Base-by-base conservation (phyloP, 306 rosid genomes). In the Hylodesmum podocarpum region DNA sequence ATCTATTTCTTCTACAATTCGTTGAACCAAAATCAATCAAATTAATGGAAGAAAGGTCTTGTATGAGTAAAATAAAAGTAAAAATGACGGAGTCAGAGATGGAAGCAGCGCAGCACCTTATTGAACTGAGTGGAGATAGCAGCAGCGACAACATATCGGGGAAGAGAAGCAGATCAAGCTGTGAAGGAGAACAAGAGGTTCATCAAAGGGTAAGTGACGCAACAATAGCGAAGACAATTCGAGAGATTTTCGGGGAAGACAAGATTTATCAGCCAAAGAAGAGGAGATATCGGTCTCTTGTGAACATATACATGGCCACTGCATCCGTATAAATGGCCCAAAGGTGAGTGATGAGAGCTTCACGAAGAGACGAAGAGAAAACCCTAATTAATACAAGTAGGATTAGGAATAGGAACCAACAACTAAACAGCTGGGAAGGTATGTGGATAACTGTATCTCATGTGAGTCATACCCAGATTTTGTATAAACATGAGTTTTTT, bases 41-140 rank as follows among this genome's bases (percentile, higher is more conserved):
- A n/a, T n/a, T 22, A 28, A 83, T 83, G 80, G 80, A 28, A 6
- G 77, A 66, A 66, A 29, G 63, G 18, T 21, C 9, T 63, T 16
- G 11, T 70, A 13, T 22, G 16, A 0, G 18, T 33, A 16, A 55
- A 66, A 53, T 36, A 19, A 46, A 53, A 54, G 28, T 19, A 55
- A 78, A 46, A 3, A 21, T 79, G 1, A 79, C 81, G 0, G 83
- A 81, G 68, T 64, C 65, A 10, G 91, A 88, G 0, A 53, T 81
- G 78, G 83, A 59, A 19, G 91, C 84, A 3, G 92, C 78, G 8
- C 70, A 77, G 44, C 72, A 79, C 44, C 88, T 89, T 62, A 69
- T 89, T 78, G 91, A 88, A 64, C 88, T 86, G 12, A 85, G 89
- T 83, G 86, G 79, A n/a, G 87, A 78, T 7, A 75, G 28, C 75